Base-by-base conservation (phyloP, 2,329 filamentous ascomycete species). In the Trematosphaeria pertusa region DNA sequence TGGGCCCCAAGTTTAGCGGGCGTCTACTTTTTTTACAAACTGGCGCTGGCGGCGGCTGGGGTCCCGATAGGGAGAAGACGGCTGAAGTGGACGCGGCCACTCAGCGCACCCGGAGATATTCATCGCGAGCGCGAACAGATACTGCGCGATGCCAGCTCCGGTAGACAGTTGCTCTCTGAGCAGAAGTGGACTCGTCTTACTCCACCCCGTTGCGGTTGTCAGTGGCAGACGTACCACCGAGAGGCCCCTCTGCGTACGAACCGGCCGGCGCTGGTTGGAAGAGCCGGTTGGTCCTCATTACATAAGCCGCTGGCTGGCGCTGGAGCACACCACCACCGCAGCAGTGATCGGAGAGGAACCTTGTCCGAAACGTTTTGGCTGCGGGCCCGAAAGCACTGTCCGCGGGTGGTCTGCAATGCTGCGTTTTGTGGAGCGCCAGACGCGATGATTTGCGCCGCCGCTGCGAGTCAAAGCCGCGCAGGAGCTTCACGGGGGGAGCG, bases 51-150 rank as follows among this genome's bases (percentile, higher is more conserved):
- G 56, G 56, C 64, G 66, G 62, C 63, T 61, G 60, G 54, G 54
- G 48, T 58, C 61, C 64, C 64, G 68, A 71, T 70, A 64, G 64
- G 62, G 58, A 69, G 60, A 58, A 59, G 60, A 66, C 65, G 67
- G 65, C 64, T 65, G 61, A 67, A 67, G n/a, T 61, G 37, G 11
- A 12, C n/a, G 38, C 50, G 47, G 52, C 68, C 68, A 70, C 44
- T 70, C 57, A 65, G 36, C 26, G 55, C 33, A 22, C 35, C 46
- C 68, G 68, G 68, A 70, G 62, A 64, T 61, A 61, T 63, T 63
- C 54, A 44, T 54, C 43, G 54, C 53, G 43, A 56, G 52, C 47
- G 52, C 59, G 22, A 48, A 44, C 49, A 58, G 49, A 56, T 55
- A 54, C 56, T n/a, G n/a, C 46, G 46, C 50, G 14, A 35, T 36